Evolutionary conservation across 2,329 filamentous ascomycete species (phyloP).

Genomic region (Monascus ruber): DNA sequence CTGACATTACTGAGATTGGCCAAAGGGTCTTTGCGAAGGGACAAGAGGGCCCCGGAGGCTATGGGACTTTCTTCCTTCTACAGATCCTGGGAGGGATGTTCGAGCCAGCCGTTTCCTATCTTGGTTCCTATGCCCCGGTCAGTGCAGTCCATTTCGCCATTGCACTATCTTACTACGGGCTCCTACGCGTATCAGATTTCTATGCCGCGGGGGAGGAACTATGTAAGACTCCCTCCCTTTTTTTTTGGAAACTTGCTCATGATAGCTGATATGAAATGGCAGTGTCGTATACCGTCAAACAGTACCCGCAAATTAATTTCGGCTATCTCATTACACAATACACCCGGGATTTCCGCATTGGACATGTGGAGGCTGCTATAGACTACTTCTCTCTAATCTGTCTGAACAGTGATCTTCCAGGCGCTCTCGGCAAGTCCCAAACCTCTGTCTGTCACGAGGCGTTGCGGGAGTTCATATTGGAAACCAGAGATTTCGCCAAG

Average conservation of each 20-base stretch:
- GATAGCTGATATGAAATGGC: constrained; percentile 9
- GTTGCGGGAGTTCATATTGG: constrained; percentile 85
- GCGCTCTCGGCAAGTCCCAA: constrained; percentile 64
- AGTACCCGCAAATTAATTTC: constrained; percentile 76
- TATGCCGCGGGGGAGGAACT: constrained; percentile 60
- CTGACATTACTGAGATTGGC: constrained; percentile 77
- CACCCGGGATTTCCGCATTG: constrained; percentile 87
- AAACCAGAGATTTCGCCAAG: constrained; percentile 90
- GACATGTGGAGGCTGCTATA: constrained; percentile 76
- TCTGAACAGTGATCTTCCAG: constrained; percentile 72
- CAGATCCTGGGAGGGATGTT: constrained; percentile 87
- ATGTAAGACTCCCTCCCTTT: constrained; percentile 28
- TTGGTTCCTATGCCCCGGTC: constrained; percentile 84
- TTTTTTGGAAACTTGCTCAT: constrained; percentile 4
- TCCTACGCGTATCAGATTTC: constrained; percentile 78
- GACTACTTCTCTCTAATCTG: constrained; percentile 90
- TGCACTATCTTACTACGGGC: constrained; percentile 75
- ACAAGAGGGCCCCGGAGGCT: constrained; percentile 64
- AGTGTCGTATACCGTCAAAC: constrained; percentile 45
- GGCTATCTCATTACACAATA: constrained; percentile 89
- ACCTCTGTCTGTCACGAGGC: constrained; percentile 80
- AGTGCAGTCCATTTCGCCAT: constrained; percentile 93
- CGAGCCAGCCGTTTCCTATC: constrained; percentile 80
- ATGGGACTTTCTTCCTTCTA: constrained; percentile 87
- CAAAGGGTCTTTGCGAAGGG: constrained; percentile 81